Evolutionary conservation across 108 stramenopile genomes (phyloP).

Genomic region (Cyclostephanos tholiformis): DNA sequence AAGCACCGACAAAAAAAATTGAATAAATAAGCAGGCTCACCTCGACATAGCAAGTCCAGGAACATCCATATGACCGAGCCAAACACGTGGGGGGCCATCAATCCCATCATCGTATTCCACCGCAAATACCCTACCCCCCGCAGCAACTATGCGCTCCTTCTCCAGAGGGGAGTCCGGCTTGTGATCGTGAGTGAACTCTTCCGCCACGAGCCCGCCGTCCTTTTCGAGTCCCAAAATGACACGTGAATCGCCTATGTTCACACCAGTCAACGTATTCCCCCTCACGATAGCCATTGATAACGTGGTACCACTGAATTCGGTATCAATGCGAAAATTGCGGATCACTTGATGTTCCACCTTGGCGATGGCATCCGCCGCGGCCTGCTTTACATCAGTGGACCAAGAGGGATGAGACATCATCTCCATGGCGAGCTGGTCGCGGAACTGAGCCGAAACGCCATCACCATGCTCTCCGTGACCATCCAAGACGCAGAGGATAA

Average conservation of each 20-base stretch:
- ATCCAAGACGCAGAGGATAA: slow-evolving; percentile 95
- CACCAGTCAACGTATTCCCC: slow-evolving; percentile 85
- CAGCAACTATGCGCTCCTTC: slow-evolving; percentile 92
- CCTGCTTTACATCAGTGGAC: slow-evolving; percentile 73
- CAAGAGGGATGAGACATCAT: slow-evolving; percentile 89
- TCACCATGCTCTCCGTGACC: slow-evolving; percentile 99
- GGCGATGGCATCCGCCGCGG: slow-evolving; percentile 81
- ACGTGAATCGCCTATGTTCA: slow-evolving; percentile 95
- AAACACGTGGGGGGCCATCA: slow-evolving; percentile 98
- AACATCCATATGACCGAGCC: slow-evolving; percentile 98
- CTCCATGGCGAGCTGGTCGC: slow-evolving; percentile 84
- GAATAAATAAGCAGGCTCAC: slow-evolving; percentile 38
- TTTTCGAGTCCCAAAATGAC: slow-evolving; percentile 83
- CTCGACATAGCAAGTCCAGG: slow-evolving; percentile 98
- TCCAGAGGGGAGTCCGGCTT: slow-evolving; percentile 97
- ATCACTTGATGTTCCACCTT: slow-evolving; percentile 90
- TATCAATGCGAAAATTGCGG: slow-evolving; percentile 91
- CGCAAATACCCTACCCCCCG: slow-evolving; percentile 97
- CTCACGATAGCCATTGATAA: slow-evolving; percentile 93
- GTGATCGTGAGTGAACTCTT: slow-evolving; percentile 95
- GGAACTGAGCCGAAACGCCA: slow-evolving; percentile 89
- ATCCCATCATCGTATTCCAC: slow-evolving; percentile 99
- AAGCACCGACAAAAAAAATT: neutral
- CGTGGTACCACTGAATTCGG: slow-evolving; percentile 96
- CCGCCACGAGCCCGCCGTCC: slow-evolving; percentile 60